Evolutionary conservation across 176 grass and related monocot genomes (phyloP).

Genomic region (Zoysia japonica): DNA sequence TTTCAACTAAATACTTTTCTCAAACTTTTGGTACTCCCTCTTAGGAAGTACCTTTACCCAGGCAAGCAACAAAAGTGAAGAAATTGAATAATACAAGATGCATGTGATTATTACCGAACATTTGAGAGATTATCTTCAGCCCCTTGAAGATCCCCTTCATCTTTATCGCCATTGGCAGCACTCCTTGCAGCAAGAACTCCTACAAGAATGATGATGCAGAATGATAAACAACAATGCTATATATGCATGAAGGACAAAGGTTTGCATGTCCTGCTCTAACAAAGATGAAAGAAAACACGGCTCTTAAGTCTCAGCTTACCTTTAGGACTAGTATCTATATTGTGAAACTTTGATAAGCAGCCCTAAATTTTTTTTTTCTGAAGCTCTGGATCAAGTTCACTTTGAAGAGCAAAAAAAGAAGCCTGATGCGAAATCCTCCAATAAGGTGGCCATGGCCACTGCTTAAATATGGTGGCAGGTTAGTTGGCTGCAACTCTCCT

Average conservation of each 20-base stretch:
- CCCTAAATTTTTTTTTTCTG: neutral
- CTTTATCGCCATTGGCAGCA: conserved; percentile 53
- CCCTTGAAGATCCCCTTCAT: conserved; percentile 93
- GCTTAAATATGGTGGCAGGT: conserved; percentile 51
- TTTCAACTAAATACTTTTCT: neutral
- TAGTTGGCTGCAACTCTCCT: conserved; percentile 49
- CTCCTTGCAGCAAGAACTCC: conserved; percentile 23
- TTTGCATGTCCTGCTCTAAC: neutral
- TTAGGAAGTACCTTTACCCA: neutral
- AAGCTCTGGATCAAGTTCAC: conserved; percentile 21
- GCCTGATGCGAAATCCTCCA: conserved; percentile 44
- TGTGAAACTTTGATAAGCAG: neutral
- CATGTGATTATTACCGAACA: conserved; percentile 64
- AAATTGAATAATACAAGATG: conserved; percentile 4
- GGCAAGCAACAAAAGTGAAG: neutral
- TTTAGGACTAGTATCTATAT: neutral
- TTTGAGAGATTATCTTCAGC: conserved; percentile 81
- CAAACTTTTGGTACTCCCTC: neutral
- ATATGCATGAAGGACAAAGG: neutral
- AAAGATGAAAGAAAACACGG: neutral
- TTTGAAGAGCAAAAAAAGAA: conserved; percentile 23
- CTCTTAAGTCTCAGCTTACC: conserved; percentile 9
- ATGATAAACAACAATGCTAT: neutral
- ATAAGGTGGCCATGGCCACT: conserved; percentile 35
- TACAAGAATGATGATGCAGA: conserved; percentile 21